Base-by-base conservation (phyloP, 2,329 filamentous ascomycete species). In the Verticillium isaacii region DNA sequence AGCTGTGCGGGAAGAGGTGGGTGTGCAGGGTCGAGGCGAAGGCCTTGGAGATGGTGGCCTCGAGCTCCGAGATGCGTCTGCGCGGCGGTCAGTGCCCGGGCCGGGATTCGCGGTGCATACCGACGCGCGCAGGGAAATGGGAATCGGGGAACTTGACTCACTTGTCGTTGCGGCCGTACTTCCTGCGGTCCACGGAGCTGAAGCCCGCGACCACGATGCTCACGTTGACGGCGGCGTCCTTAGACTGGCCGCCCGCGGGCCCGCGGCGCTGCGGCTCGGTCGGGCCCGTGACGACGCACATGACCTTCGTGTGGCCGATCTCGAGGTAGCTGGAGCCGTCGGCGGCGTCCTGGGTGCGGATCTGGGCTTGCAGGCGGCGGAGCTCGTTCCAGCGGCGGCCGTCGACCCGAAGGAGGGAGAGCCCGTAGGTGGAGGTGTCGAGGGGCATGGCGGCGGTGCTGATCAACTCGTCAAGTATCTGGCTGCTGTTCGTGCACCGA, bases 321-420 rank as follows among this genome's bases (percentile, higher is more conserved):
- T 97, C 92, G 63, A 98, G 87, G 77, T 97, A 97, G 64, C 90
- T 92, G 55, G 91, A 96, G 39, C 95, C 95, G 69, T 98, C 95
- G 61, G 93, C 93, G 58, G 93, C 90, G 64, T 93, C 89, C 76
- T 97, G 95, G 1, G 93, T 97, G 65, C 90, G 91, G 72, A 99
- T 93, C 77, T 96, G 91, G 57, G 91, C 94, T 72, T 92, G 88
- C 58, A 97, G 85, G 8, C 92, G 88, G 32, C 95, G 92, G 45
- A 99, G 86, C 76, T 99, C 95, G 79, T 99, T 98, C 95, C 95
- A 99, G 69, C 95, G 88, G 64, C 95, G 89, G 64, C 91, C 90
- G 72, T 90, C 94, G 67, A 92, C 88, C 71, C 90, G 89, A 65
- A 93, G 84, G 60, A 95, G 89, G 65, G 92, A 93, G 65, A 97